Evolutionary conservation across 306 rosid genomes (phyloP).

Genomic region (Adenanthera pavonina): DNA sequence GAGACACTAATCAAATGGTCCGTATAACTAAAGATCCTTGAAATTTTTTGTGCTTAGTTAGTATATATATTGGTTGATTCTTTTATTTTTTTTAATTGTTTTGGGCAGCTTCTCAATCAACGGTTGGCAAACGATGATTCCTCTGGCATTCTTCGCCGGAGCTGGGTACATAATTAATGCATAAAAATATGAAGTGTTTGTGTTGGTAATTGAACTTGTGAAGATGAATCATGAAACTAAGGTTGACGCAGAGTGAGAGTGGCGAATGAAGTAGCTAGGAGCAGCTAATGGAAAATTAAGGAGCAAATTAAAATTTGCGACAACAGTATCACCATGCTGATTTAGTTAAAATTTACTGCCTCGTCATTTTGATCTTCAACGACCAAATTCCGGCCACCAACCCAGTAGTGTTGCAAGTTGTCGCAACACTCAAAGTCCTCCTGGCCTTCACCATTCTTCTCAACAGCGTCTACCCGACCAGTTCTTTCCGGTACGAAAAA

Average conservation of each 20-base stretch:
- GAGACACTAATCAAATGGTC: too few relatives aligned
- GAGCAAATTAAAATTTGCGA: constrained; percentile 49
- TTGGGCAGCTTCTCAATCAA: constrained; percentile 55
- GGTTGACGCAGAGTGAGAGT: constrained; percentile 46
- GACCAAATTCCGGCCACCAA: constrained; percentile 33
- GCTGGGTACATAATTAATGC: constrained; percentile 46
- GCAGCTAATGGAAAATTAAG: constrained; percentile 51
- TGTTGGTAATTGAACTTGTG: too few relatives aligned
- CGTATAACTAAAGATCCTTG: too few relatives aligned
- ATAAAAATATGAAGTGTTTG: too few relatives aligned
- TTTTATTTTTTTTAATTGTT: not conserved
- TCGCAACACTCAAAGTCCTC: constrained; percentile 27
- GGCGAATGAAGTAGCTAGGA: constrained; percentile 54
- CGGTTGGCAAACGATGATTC: constrained; percentile 65
- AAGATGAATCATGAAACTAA: too few relatives aligned
- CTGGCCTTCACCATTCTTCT: constrained; percentile 48
- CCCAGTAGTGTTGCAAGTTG: constrained; percentile 26
- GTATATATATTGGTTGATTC: too few relatives aligned
- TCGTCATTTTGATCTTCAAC: constrained; percentile 31
- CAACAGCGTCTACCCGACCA: constrained; percentile 52
- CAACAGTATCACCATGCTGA: constrained; percentile 29
- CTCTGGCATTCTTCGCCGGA: constrained; percentile 59
- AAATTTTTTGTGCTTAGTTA: not conserved
- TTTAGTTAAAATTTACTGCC: too few relatives aligned
- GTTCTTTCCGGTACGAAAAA: constrained; percentile 45